Evolutionary conservation across 2,329 filamentous ascomycete genomes (phyloP).

Genomic region (Mollisia scopiformis): DNA sequence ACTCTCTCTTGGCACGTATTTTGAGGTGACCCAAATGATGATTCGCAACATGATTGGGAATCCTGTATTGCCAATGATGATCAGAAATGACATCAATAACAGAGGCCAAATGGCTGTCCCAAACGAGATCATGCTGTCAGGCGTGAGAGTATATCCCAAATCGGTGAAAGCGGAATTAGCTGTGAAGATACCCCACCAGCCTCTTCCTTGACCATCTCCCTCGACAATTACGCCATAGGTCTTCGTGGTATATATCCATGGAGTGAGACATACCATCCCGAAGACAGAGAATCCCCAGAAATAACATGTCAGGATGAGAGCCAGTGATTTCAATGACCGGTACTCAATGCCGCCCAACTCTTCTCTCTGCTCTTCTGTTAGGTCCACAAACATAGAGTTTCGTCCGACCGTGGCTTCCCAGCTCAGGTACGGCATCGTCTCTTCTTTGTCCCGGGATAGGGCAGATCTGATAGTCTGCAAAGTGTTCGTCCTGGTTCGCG

Average conservation of each 20-base stretch:
- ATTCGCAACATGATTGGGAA: conserved; percentile 95
- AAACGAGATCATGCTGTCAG: conserved; percentile 93
- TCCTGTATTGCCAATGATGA: conserved; percentile 92
- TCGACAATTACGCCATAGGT: conserved; percentile 70
- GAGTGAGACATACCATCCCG: conserved; percentile 71
- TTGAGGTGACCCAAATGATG: conserved; percentile 82
- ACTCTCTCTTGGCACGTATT: conserved; percentile 64
- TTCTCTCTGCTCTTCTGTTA: conserved; percentile 89
- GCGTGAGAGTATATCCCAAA: conserved; percentile 88
- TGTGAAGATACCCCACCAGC: conserved; percentile 95
- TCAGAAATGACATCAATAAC: conserved; percentile 79
- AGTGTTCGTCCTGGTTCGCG: conserved; percentile 43
- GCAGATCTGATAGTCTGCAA: conserved; percentile 58
- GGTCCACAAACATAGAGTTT: conserved; percentile 88
- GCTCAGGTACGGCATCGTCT: conserved; percentile 83
- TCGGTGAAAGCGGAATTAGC: conserved; percentile 90
- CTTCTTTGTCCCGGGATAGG: conserved; percentile 49
- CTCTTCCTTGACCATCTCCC: conserved; percentile 60
- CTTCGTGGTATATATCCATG: conserved; percentile 73
- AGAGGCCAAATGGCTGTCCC: conserved; percentile 75
- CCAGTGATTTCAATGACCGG: conserved; percentile 83
- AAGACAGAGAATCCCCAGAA: conserved; percentile 83
- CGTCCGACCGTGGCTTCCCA: conserved; percentile 91
- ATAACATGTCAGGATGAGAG: conserved; percentile 76
- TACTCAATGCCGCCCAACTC: conserved; percentile 97